phyloP scores from a whole-genome alignment of 768 basidiomycete genomes.

The Trichaptum fuscoviolaceum region DNA sequence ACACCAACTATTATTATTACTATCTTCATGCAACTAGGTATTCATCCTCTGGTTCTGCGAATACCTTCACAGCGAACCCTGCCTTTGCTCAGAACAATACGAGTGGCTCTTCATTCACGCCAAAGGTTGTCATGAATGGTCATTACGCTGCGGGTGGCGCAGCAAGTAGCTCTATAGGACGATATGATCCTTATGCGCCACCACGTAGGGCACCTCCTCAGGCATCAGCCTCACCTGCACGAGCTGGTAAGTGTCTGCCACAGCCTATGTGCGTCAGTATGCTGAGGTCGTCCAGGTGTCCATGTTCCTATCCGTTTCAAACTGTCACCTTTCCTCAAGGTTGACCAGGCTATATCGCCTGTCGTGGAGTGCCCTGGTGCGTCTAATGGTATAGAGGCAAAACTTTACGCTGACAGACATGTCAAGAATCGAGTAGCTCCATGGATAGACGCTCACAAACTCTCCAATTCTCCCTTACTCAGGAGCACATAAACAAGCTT shows the following conservation, averaged over 20 bases:
- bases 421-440: constrained; percentile 67
- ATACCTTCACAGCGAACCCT: neutral
- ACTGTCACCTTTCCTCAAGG: constrained; percentile 69
- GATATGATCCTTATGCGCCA: constrained; percentile 66
- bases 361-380: constrained; percentile 78
- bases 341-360: constrained; percentile 59
- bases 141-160: constrained; percentile 12
- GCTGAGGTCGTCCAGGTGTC: neutral
- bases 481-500: constrained; percentile 61
- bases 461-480: constrained; percentile 57
- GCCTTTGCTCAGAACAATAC: neutral
- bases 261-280: neutral
- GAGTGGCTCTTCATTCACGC: neutral
- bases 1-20: neutral
- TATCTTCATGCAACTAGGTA: neutral
- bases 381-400: constrained; percentile 11
- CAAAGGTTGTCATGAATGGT: neutral
- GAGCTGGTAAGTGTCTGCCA: neutral
- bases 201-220: constrained; percentile 35
- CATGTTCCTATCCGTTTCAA: constrained; percentile 61
- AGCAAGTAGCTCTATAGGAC: constrained; percentile 33
- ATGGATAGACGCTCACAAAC: constrained; percentile 68
- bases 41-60: neutral
- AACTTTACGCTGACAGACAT: constrained; percentile 6
- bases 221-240: constrained; percentile 4